phyloP scores from a whole-genome alignment of 495 filamentous ascomycete genomes.

The Daldinia grandis region DNA sequence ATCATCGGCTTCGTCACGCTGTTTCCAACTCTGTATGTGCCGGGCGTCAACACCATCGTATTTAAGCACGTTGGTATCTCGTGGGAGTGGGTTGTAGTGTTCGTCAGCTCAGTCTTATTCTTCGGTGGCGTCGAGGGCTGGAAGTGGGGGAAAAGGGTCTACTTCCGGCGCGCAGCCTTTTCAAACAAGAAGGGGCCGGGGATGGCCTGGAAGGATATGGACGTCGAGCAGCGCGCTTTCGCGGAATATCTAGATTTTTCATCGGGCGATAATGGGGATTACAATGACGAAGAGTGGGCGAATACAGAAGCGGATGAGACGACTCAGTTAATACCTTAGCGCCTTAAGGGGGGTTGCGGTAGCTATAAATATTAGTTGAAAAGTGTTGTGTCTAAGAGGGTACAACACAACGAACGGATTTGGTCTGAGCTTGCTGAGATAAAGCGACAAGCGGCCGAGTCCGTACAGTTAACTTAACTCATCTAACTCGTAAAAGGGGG shows the following conservation, averaged over 20 bases:
- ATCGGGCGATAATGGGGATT: not conserved
- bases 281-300: not conserved
- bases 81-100: slow-evolving; percentile 76
- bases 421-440: too few relatives aligned
- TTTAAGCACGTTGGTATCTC: slow-evolving; percentile 76
- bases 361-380: too few relatives aligned
- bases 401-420: too few relatives aligned
- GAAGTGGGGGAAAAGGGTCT: slow-evolving; percentile 71
- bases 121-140: slow-evolving; percentile 70
- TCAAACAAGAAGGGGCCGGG: slow-evolving; percentile 23
- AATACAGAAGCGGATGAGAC: too few relatives aligned
- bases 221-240: slow-evolving; percentile 52
- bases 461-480: too few relatives aligned
- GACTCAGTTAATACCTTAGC: too few relatives aligned
- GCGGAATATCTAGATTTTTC: slow-evolving; percentile 45
- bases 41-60: slow-evolving; percentile 71
- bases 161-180: slow-evolving; percentile 42
- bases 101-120: slow-evolving; percentile 68
- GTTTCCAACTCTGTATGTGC: slow-evolving; percentile 77
- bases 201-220: slow-evolving; percentile 50
- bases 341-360: too few relatives aligned
- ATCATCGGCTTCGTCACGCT: slow-evolving; percentile 73
- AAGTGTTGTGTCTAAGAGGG: too few relatives aligned
- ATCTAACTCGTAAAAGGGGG: too few relatives aligned
- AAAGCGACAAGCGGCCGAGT: too few relatives aligned